A percentile compares a stretch with the other conserved stretches of the same genome.
phyloP scores from a whole-genome alignment of 257 asterid genomes.

The Solanum ossicruentum region DNA sequence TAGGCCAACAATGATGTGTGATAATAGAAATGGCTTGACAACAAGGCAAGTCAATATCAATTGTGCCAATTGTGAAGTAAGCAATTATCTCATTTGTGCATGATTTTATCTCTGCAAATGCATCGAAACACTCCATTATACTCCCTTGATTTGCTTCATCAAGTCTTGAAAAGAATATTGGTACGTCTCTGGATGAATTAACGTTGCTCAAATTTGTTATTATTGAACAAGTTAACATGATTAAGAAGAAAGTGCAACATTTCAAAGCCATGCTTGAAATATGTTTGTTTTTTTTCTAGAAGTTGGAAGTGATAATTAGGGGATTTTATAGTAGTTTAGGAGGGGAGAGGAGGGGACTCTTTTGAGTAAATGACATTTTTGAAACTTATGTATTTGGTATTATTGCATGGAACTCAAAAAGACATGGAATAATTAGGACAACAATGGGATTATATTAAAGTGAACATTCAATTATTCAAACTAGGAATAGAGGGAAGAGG shows the following conservation, averaged over 20 bases:
- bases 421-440: not conserved
- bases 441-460: not conserved
- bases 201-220: not conserved
- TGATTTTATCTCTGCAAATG: constrained; percentile 7
- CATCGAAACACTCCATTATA: constrained; percentile 3
- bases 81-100: constrained; percentile 11
- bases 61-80: constrained; percentile 1
- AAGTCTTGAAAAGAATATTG: not conserved
- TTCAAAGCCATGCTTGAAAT: constrained; percentile 3
- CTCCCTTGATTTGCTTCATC: not conserved
- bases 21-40: constrained; percentile 7
- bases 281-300: not conserved
- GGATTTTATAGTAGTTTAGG: constrained; percentile 1
- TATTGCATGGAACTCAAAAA: not conserved
- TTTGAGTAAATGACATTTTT: not conserved
- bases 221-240: not conserved
- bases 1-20: constrained; percentile 17
- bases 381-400: not conserved
- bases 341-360: constrained; percentile 1
- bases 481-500: too few relatives aligned
- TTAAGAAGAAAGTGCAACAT: not conserved
- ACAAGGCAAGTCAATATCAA: constrained; percentile 6
- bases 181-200: not conserved
- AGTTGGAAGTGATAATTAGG: not conserved
- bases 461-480: not conserved